Conservation (phyloP, 371 early-diverging fungal species). For the Rhizomucor miehei region DNA sequence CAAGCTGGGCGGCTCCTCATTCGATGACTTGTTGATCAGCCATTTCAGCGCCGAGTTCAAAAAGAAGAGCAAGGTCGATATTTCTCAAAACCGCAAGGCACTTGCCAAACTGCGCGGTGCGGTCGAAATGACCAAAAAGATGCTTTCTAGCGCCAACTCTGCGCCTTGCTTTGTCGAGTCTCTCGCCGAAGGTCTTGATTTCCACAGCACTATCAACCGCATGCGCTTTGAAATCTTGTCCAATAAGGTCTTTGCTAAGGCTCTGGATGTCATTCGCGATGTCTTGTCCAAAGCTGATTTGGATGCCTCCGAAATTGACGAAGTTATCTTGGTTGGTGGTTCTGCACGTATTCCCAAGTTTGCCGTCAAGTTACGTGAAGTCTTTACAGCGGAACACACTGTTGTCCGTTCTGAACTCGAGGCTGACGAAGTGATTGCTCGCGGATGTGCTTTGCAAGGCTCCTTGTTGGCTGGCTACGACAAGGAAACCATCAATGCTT, state of each 20-base stretch:
- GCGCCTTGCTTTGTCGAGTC: conserved; percentile 94
- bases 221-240: conserved; percentile 92
- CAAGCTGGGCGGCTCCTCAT: conserved; percentile 87
- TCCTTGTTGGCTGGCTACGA: conserved; percentile 61
- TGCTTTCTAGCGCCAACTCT: conserved; percentile 79
- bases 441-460: conserved; percentile 98
- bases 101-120: conserved; percentile 81
- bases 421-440: conserved; percentile 97
- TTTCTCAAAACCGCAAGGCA: conserved; percentile 72
- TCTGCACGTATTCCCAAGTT: conserved; percentile 98
- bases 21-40: conserved; percentile 87
- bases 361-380: conserved; percentile 73
- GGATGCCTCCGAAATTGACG: conserved; percentile 69
- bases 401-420: conserved; percentile 62
- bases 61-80: conserved; percentile 80
- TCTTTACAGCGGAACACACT: conserved; percentile 86
- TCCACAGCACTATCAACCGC: conserved; percentile 83
- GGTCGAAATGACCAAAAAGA: conserved; percentile 93
- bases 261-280: conserved; percentile 70
- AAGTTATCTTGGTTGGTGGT: conserved; percentile 97
- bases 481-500: conserved; percentile 52
- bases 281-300: conserved; percentile 72
- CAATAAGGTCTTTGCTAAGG: conserved; percentile 74
- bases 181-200: conserved; percentile 92
- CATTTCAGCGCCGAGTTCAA: conserved; percentile 89